Evolutionary conservation across 1,139 yeast species (phyloP), one percentile per base, ranked within the genome.

Genomic region (Zygotorulaspora mrakii): DNA sequence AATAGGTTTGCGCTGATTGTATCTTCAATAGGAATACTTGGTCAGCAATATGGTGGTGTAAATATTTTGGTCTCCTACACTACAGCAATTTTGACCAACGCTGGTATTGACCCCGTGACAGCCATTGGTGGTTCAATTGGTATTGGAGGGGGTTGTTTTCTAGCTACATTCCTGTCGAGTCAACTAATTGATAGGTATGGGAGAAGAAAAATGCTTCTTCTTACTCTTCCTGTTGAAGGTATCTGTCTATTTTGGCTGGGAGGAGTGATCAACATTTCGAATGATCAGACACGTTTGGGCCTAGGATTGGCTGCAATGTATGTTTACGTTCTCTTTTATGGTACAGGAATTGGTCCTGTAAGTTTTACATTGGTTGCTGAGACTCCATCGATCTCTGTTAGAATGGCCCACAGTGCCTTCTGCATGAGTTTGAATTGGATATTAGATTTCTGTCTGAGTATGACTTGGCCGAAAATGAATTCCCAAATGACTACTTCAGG

Each of bases 21-120:
- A 44, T 71, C 79, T 10, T 71, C 75, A 68, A 62, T 75, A 40
- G 75, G 69, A 35, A 71, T 74, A 70, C 71, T 73, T 54, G 74
- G 74, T 71, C 81, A 76, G 61, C 78, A 75, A 48, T 74, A 74
- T 64, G 74, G 79, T 62, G 81, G 80, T 50, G 74, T 75, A 43
- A 73, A 74, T 44, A 76, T 73, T 39, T 68, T 74, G 54, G 79
- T 76, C 11, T 72, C 73, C 52, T 75, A 74, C 50, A 71, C 77
- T 1, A 68, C 77, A 1, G 70, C 79, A 12, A 74, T 74, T 39
- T 72, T 73, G 49, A 64, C 71, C 23, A 62, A 67, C 39, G 68
- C 77, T 10, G 73, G 73, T 31, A 67, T 73, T 48, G 61, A 68
- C 31, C 66, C 66, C 17, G 58, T 67, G 22, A 61, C 67, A 35